Base-by-base conservation (phyloP, 2,329 filamentous ascomycete species). In the Xylariaceae sp. region DNA sequence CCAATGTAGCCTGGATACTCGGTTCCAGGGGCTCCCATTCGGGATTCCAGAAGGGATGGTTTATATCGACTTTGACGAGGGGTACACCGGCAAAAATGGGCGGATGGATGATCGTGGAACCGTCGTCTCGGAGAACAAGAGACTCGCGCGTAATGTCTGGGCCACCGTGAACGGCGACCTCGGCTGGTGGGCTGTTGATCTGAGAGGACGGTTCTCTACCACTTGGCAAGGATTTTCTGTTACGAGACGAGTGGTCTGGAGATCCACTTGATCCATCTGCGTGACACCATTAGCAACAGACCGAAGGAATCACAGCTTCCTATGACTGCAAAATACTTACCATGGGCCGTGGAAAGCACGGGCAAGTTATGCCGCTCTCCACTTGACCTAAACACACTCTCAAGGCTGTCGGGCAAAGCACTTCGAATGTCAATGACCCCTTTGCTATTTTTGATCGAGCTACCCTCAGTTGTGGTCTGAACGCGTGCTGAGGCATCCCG, bases 11-110 rank as follows among this genome's bases (percentile, higher is more conserved):
- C 49, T 75, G 71, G 6, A 83, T 77, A 5, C 76, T 63, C 1
- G 69, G 67, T 57, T 76, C 75, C 3, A 83, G 70, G 2, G 77
- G 70, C 9, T 75, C 75, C 82, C 82, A 85, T 3, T 76, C 74
- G 0, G 75, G 68, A 11, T 84, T 81, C 82, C 82, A 85, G 67
- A 84, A 84, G 0, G 80, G 77, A 47, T 85, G 78, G 6, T 66
- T 70, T 13, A 75, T 71, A 47, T 76, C 70, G 53, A 85, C 82
- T 66, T 81, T 82, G 44, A 73, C 76, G 2, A 84, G 63, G 0
- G 82, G 82, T 0, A 83, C 80, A 1, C 80, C 82, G 35, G 74
- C 73, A 65, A 82, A 79, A 64, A 81, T 78, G 18, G 78, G 74
- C 0, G 82, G 82, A 50, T 78, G 77, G 0, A 77, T 78, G 51